These are phyloP conservation scores for Yarrowia osloensis DNA, from an alignment of 805 yeast species.

Conservation along the genomic window DNA sequence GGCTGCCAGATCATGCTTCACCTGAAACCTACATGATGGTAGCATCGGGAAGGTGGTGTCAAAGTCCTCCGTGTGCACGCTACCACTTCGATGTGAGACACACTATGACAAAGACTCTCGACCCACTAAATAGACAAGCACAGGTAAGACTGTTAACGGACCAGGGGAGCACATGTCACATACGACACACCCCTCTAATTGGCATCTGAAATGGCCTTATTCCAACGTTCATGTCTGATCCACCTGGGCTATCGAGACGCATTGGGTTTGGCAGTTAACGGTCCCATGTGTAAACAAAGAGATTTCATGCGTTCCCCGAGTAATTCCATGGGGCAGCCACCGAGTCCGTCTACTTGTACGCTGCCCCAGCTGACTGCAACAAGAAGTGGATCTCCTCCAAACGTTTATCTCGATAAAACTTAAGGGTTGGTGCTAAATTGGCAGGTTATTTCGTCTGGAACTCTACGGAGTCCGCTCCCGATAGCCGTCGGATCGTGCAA, in stretches of 20 bases:
- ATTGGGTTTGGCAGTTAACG: not conserved
- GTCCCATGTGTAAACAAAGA: not conserved
- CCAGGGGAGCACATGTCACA: not conserved
- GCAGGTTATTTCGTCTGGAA: not conserved
- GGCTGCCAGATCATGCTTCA: not conserved
- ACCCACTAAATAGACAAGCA: not conserved
- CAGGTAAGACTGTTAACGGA: not conserved
- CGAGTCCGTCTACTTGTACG: not conserved
- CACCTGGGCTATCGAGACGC: not conserved
- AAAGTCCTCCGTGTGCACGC: not conserved
- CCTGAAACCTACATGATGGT: not conserved
- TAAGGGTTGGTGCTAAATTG: constrained; percentile 9
- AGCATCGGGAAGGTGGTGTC: not conserved
- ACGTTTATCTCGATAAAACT: not conserved
- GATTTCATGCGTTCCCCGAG: not conserved
- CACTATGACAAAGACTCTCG: not conserved
- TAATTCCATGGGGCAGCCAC: not conserved
- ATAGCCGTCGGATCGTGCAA: not conserved
- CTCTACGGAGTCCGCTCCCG: not conserved
- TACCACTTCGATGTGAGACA: not conserved
- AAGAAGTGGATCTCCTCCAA: not conserved
- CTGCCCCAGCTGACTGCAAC: not conserved
- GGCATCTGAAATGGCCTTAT: too few species aligned
- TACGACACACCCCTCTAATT: not conserved
- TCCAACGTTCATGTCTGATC: too few species aligned